Evolutionary conservation across 371 early-diverging fungal genomes (phyloP), one percentile per base, ranked within the genome.

Genomic region (Syncephalastrum contaminatum): DNA sequence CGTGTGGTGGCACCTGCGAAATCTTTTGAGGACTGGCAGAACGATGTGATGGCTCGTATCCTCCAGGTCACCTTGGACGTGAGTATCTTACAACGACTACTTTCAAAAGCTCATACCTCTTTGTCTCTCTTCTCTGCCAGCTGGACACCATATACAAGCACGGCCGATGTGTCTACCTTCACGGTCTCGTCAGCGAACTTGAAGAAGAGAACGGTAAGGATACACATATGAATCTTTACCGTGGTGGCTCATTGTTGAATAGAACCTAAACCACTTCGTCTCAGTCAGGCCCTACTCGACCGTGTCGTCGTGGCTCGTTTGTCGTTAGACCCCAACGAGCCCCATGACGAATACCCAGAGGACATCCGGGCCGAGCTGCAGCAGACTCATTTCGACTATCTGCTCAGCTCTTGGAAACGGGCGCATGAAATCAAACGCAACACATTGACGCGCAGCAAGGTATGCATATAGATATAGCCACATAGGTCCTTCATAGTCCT

Each of bases 1-100:
- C 47, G 13, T 19, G 44, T 49, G 7, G 60, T 60, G 3, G 59
- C 55, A 53, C 71, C 87, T 6, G 73, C 73, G 20, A 81, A 85
- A 61, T 70, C 83, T n/a, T 83, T 90, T 60, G 89, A 87, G 18
- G 88, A 90, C 39, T 94, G 96, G 96, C 90, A 91, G 63, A 87
- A 91, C 60, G 86, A 87, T 44, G 90, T 89, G 0, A 66, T 92
- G 15, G 87, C 89, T 15, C 86, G 82, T 53, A 80, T 96, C n/a
- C 78, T 96, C 40, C 77, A 83, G 43, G 89, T 92, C n/a, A 90
- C 92, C 3, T 71, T 96, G 51, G 73, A 88, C 59, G 93, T 90
- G 74, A 66, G 84, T 57, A 4, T n/a, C 14, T 12, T 10, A 55
- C 5, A 48, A 12, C 1, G 41, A 4, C 10, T 4, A 48, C 15